A percentile compares a stretch with the other conserved stretches of the same genome.
These are phyloP conservation scores for Malania oleifera DNA, from an alignment of 164 flowering plant species.

Conservation along the genomic window DNA sequence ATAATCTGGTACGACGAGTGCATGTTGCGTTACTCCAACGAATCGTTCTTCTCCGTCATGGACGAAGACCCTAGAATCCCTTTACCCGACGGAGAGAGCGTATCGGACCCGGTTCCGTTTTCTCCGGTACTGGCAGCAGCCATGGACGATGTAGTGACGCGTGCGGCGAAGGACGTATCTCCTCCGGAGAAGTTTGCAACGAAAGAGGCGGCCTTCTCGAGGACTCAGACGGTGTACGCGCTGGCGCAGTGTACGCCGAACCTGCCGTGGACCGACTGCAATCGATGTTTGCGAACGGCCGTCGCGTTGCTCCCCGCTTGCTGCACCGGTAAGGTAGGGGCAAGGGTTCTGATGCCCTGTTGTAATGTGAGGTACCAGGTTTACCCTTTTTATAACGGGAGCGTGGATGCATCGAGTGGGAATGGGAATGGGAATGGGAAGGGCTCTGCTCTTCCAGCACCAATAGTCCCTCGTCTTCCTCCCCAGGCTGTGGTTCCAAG, in stretches of 20 bases:
- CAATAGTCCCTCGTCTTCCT: no score
- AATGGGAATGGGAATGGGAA: no score
- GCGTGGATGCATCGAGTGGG: no score
- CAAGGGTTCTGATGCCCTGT: not conserved
- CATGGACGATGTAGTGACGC: not conserved
- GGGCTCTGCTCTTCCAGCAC: no score
- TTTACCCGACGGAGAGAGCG: not conserved
- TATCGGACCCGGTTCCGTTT: not conserved
- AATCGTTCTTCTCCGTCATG: not conserved
- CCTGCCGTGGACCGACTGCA: no score
- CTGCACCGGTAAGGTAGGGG: not conserved
- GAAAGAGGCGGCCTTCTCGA: not conserved
- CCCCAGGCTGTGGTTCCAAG: no score
- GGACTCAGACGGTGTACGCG: no score
- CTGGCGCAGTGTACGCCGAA: no score
- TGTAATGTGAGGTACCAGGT: not conserved
- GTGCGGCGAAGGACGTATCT: not conserved
- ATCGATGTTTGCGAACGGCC: not conserved
- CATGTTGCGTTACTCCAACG: constrained; percentile 10
- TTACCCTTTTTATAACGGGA: not conserved
- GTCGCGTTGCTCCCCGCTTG: not conserved
- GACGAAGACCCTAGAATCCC: not conserved
- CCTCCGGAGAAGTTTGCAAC: not conserved
- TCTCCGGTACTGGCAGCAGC: not conserved
- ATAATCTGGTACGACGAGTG: constrained; percentile 10